Percentiles rank a stretch among this genome's conserved stretches.
phyloP scores from a whole-genome alignment of 2,329 filamentous ascomycete genomes.

The Didymella pomorum region DNA sequence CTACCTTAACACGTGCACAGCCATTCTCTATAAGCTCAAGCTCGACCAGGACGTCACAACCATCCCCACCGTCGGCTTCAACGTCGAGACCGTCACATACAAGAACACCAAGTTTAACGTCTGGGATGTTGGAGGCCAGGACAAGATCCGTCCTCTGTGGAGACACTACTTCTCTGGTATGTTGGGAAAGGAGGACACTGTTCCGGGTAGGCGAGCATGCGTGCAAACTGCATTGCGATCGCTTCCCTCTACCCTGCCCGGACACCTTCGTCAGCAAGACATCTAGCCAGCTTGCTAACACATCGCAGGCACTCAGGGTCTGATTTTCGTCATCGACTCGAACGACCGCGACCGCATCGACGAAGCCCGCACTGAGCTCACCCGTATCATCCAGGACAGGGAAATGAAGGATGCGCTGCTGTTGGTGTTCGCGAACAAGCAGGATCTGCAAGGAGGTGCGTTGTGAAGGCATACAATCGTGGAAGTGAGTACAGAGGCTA shows the following conservation, averaged over 20 bases:
- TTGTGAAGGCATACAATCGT: slow-evolving; percentile 29
- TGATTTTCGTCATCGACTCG: slow-evolving; percentile 99
- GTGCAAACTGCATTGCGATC: slow-evolving; percentile 24
- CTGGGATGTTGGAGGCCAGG: slow-evolving; percentile 99
- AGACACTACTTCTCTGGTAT: slow-evolving; percentile 97
- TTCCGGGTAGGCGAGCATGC: slow-evolving; percentile 44
- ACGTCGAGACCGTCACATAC: slow-evolving; percentile 99
- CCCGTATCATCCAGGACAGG: slow-evolving; percentile 98
- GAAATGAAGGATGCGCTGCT: slow-evolving; percentile 97
- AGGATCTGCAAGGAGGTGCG: slow-evolving; percentile 89
- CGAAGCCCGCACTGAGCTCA: slow-evolving; percentile 94
- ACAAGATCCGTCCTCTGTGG: slow-evolving; percentile 99
- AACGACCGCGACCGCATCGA: slow-evolving; percentile 98
- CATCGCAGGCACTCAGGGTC: slow-evolving; percentile 81
- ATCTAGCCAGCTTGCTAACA: slow-evolving; percentile 15
- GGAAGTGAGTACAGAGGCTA: slow-evolving; percentile 14
- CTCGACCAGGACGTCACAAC: slow-evolving; percentile 99
- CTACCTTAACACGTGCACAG: slow-evolving; percentile 43
- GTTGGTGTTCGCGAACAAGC: slow-evolving; percentile 99
- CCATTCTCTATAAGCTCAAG: slow-evolving; percentile 99
- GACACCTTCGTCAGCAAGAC: not conserved
- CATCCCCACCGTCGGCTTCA: slow-evolving; percentile 99
- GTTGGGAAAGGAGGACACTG: slow-evolving; percentile 34
- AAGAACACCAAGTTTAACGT: slow-evolving; percentile 99
- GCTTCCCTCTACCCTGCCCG: slow-evolving; percentile 20